Base-by-base conservation (phyloP, 2,329 filamentous ascomycete species). In the Nothophaeocryptopus gaeumannii region DNA sequence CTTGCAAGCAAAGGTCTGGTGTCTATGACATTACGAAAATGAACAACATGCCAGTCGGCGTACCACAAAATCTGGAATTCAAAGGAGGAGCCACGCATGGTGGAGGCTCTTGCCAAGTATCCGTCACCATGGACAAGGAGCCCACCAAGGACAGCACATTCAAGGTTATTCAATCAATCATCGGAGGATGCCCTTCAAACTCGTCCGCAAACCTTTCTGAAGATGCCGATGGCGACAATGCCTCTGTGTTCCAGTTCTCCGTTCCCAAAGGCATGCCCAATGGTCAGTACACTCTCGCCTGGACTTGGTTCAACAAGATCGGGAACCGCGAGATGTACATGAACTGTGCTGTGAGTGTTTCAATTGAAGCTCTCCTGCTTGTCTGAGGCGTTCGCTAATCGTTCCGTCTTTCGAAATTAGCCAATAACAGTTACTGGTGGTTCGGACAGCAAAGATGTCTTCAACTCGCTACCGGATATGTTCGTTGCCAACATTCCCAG, bases 241-340 rank as follows among this genome's bases (percentile, higher is more conserved):
- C 78, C 31, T 78, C 82, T 0, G 20, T 26, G 7, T 92, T 90
- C 68, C 73, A 79, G 33, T 95, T 85, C 73, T 78, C 72, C 0
- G 81, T 97, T 4, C 91, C 91, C 0, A 63, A 77, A 0, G 80
- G 84, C n/a, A 78, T 96, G 41, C 81, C 84, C 1, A 75, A 85
- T 1, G 92, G 92, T 5, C 77, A 88, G 33, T 88, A 86, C 39
- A 85, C 84, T 0, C 74, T 96, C 8, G 89, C 89, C 0, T 96
- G 90, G 89, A 89, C 96, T 88, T 97, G 92, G 60, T 85, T 93
- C 74, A 96, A 96, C 67, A 83, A 85, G 55, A 69, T 95, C 4
- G 91, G 92, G 4, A 92, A 95, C 73, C 83, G 90, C 1, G 92
- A 97, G 67, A 88, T 96, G 79, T 97, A 97, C 78, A 95, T 95